Base-by-base conservation (phyloP, 139 green algal species). In the Tetradesmus obliquus region DNA sequence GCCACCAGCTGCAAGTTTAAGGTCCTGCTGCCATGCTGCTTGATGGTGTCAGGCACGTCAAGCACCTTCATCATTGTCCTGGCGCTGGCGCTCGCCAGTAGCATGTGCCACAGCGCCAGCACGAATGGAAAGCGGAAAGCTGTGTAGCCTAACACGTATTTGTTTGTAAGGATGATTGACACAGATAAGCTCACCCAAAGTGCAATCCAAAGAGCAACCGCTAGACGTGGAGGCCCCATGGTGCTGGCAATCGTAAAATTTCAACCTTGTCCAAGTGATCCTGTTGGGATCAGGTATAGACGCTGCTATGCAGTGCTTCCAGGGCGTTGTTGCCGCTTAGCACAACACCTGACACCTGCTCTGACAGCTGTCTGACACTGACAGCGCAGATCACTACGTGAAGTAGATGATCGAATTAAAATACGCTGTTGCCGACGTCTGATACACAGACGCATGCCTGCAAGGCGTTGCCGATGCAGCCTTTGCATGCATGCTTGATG, bases 31-130 rank as follows among this genome's bases (percentile, higher is more conserved):
- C 32, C 32, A 2, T 91, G 32, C 54, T 91, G 53, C 12, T 12
- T 83, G 74, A 85, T 79, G 45, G n/a, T 55, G 79, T 87, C 79
- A 8, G 55, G 57, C 60, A 62, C 54, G 20, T n/a, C 20, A 22
- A 54, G 7, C 57, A 81, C 13, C 12, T 54, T 22, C 8, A 87
- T 69, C 3, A 60, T 58, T 10, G 51, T 54, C 6, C 79, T 13
- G 15, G 57, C n/a, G 3, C 22, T 81, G 5, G 17, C 79, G n/a
- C 55, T 62, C 51, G 57, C 79, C n/a, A 90, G 51, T 8, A 69
- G 4, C 88, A 91, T 91, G 60, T 91, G 88, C 88, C 58, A 87
- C 1, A 87, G 6, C 9, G 88, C 88, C 9, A 91, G 58, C 20
- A 55, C 60, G 15, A 80, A 71, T 1, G 88, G 88, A 6, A 72